phyloP scores from a whole-genome alignment of 1,139 yeast genomes.

The Yamadazyma diospyri region DNA sequence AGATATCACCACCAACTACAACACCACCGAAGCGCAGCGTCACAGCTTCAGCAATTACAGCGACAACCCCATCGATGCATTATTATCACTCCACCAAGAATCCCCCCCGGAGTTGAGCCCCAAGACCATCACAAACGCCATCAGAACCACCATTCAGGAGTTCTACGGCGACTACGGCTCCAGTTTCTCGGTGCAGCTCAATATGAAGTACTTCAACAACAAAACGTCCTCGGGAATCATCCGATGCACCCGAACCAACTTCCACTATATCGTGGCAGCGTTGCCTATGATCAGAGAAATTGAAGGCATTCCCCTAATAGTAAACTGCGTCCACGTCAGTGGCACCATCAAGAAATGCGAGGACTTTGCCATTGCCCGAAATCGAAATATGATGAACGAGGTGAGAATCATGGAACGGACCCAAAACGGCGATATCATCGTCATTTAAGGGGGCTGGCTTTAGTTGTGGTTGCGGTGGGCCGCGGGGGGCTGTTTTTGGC shows the following conservation, averaged over 20 bases:
- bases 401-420: conserved; percentile 7
- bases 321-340: conserved; percentile 68
- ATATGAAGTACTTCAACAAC: conserved; percentile 76
- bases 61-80: conserved; percentile 30
- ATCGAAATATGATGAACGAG: conserved; percentile 29
- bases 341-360: conserved; percentile 91
- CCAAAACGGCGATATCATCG: conserved; percentile 7
- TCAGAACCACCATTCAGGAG: conserved; percentile 51
- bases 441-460: conserved; percentile 1
- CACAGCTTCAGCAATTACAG: conserved; percentile 21
- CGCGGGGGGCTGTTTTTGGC: too few relatives aligned
- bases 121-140: conserved; percentile 46
- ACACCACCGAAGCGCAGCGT: conserved; percentile 6
- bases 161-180: conserved; percentile 78
- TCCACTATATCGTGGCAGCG: conserved; percentile 64
- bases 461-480: too few relatives aligned
- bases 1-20: background rate
- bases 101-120: conserved; percentile 44
- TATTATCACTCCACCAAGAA: conserved; percentile 46
- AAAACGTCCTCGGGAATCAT: conserved; percentile 83
- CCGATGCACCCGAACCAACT: conserved; percentile 68
- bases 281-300: conserved; percentile 58
- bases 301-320: conserved; percentile 49
- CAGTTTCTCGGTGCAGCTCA: conserved; percentile 63
- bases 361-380: conserved; percentile 52